phyloP scores from a whole-genome alignment of 208 protist genomes.

The Trichomonas vaginalis region DNA sequence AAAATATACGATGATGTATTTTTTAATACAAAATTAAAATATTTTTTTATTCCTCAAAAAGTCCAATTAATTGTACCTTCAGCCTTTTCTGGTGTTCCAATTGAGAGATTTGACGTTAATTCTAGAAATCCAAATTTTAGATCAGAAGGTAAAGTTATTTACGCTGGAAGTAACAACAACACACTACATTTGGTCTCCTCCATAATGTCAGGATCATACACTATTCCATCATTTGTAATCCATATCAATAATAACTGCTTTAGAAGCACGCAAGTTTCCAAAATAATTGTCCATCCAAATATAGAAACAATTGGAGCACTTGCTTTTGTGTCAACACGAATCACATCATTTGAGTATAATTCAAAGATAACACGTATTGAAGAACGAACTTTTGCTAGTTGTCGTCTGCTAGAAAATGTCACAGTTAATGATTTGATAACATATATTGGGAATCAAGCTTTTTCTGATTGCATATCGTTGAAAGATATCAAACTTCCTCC shows the following conservation, averaged over 20 bases:
- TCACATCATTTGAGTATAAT: too few relatives aligned
- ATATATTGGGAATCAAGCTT: too few relatives aligned
- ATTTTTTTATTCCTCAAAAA: neutral
- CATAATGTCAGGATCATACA: neutral
- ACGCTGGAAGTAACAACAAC: neutral
- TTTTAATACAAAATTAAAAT: neutral
- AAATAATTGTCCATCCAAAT: too few relatives aligned
- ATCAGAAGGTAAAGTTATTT: neutral
- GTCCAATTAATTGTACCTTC: neutral
- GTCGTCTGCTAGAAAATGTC: too few relatives aligned
- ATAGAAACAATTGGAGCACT: too few relatives aligned
- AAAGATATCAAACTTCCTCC: too few relatives aligned
- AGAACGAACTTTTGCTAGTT: too few relatives aligned
- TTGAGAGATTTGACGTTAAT: neutral
- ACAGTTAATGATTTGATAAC: too few relatives aligned
- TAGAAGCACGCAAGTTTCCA: neutral
- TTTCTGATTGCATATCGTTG: too few relatives aligned
- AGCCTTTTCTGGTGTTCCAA: neutral
- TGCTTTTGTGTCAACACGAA: too few relatives aligned
- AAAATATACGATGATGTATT: neutral
- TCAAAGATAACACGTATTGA: too few relatives aligned
- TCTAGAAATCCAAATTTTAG: neutral
- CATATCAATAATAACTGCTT: neutral
- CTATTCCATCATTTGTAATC: neutral
- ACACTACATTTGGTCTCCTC: neutral